phyloP scores from a whole-genome alignment of 495 filamentous ascomycete species.

The Aspergillus taichungensis region DNA sequence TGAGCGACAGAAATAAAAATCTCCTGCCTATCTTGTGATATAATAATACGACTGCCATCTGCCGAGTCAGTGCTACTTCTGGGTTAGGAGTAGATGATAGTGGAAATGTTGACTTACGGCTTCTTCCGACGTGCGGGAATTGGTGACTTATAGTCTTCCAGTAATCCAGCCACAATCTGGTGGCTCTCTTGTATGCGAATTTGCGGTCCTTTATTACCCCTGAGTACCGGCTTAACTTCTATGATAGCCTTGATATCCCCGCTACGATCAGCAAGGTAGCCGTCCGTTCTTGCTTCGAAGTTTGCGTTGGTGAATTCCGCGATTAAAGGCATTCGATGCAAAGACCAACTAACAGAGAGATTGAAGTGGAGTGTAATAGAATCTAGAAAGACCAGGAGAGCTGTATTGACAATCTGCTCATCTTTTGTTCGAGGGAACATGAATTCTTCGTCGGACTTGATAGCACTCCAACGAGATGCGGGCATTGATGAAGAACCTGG shows the following conservation, averaged over 20 bases:
- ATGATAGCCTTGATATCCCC: neutral
- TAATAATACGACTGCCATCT: slow-evolving; percentile 3
- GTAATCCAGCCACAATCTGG: slow-evolving; percentile 9
- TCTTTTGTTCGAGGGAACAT: neutral
- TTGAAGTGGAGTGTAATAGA: neutral
- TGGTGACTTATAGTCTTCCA: neutral
- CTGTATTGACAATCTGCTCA: slow-evolving; percentile 12
- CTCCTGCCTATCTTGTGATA: slow-evolving; percentile 12
- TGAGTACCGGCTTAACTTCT: neutral
- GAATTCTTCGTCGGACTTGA: too few relatives aligned
- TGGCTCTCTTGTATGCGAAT: slow-evolving; percentile 1
- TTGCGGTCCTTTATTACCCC: neutral
- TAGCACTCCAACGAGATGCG: too few relatives aligned
- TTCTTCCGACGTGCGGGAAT: neutral
- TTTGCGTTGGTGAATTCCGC: neutral
- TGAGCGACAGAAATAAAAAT: slow-evolving; percentile 7
- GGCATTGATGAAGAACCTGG: too few relatives aligned
- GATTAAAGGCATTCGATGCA: neutral
- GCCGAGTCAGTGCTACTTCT: neutral
- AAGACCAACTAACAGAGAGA: neutral
- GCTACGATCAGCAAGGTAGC: slow-evolving; percentile 2
- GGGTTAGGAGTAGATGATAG: neutral
- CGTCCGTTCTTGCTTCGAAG: slow-evolving; percentile 8
- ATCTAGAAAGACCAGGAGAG: slow-evolving; percentile 4
- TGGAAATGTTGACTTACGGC: neutral